Conservation (phyloP, 805 yeast genomes). For the Cyberlindnera subsufficiens region DNA sequence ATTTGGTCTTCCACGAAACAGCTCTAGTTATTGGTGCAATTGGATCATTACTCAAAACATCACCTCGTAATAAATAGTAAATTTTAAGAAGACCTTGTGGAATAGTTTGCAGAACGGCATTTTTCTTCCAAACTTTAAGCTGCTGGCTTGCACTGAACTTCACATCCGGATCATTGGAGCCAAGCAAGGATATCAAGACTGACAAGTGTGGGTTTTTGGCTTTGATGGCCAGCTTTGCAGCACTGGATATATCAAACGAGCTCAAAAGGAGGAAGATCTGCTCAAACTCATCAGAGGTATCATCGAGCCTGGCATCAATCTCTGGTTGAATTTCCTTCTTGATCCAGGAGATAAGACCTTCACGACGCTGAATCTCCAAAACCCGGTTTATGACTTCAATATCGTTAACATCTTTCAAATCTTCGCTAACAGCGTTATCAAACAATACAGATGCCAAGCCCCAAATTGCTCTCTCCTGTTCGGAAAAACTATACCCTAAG, state of each 20-base stretch:
- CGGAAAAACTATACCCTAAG: conserved; percentile 9
- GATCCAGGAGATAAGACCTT: conserved; percentile 53
- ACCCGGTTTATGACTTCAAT: conserved; percentile 20
- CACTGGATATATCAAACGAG: conserved; percentile 53
- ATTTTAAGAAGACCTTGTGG: conserved; percentile 53
- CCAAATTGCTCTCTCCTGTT: conserved; percentile 36
- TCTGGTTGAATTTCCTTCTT: conserved; percentile 31
- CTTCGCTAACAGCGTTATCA: conserved; percentile 30
- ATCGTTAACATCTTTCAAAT: conserved; percentile 19
- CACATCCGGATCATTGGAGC: conserved; percentile 61
- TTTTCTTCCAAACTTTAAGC: conserved; percentile 57
- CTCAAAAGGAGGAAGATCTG: conserved; percentile 43
- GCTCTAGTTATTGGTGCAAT: conserved; percentile 34
- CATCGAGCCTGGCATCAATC: conserved; percentile 27
- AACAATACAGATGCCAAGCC: conserved; percentile 59
- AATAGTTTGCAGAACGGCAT: conserved; percentile 35
- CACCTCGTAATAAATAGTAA: conserved; percentile 59
- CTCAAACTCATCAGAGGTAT: conserved; percentile 41
- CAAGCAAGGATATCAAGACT: conserved; percentile 59
- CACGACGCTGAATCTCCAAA: conserved; percentile 33
- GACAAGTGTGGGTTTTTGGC: conserved; percentile 67
- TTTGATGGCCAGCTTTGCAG: conserved; percentile 55
- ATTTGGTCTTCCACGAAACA: conserved; percentile 60
- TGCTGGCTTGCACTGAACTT: conserved; percentile 53
- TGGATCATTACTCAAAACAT: conserved; percentile 25